A percentile compares a stretch with the other conserved stretches of the same genome.
Evolutionary conservation across 2,329 filamentous ascomycete genomes (phyloP).

Genomic region (Mariannaea elegans): DNA sequence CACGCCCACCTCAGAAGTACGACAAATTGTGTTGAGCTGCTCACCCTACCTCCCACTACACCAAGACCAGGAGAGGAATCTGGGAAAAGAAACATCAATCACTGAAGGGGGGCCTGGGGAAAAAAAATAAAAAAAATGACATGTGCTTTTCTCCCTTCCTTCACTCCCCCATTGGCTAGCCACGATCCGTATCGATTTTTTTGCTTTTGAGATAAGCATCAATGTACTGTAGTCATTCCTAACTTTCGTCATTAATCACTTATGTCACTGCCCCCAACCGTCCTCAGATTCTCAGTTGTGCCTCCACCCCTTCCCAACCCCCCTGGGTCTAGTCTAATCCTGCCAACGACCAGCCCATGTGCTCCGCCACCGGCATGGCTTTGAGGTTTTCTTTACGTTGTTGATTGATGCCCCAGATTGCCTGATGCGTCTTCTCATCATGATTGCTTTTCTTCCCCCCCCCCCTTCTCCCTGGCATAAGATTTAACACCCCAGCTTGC

Average conservation of each 20-base stretch:
- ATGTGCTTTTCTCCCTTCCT: background rate
- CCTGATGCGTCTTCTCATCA: constrained; percentile 10
- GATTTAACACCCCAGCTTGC: constrained; percentile 8
- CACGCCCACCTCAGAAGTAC: background rate
- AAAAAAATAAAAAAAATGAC: too few relatives aligned
- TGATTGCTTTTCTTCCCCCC: constrained; percentile 12
- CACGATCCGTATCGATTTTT: background rate
- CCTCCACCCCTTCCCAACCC: constrained; percentile 22
- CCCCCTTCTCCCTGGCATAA: constrained; percentile 9
- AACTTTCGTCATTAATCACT: background rate
- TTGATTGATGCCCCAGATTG: constrained; percentile 6
- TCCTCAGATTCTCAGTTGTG: constrained; percentile 3
- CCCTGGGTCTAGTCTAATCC: constrained; percentile 24
- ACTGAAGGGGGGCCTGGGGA: background rate
- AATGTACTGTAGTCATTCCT: background rate
- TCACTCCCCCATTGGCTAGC: background rate
- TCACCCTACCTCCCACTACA: background rate
- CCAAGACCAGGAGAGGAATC: background rate
- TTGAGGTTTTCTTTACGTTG: constrained; percentile 29
- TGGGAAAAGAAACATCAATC: background rate
- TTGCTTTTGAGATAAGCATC: background rate
- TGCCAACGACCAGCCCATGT: constrained; percentile 21
- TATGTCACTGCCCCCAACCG: background rate
- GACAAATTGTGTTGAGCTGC: background rate
- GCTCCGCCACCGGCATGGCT: constrained; percentile 24